These are phyloP conservation scores for Elaeis oleifera DNA, from an alignment of 202 grass and related monocot genomes.

Conservation along the genomic window DNA sequence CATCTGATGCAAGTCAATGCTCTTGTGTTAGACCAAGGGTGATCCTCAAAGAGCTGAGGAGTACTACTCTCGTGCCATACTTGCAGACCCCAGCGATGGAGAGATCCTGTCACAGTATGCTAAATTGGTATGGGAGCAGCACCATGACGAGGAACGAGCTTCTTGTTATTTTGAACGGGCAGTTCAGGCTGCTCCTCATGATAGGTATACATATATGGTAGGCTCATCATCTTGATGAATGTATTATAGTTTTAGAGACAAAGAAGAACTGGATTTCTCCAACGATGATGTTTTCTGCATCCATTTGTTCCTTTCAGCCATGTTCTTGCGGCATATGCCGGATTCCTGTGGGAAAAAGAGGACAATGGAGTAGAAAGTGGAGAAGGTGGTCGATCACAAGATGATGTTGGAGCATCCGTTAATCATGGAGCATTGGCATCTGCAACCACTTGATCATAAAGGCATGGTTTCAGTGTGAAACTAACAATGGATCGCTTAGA, in stretches of 20 bases:
- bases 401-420: constrained; percentile 3
- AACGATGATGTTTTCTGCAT: neutral
- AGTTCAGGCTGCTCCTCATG: constrained; percentile 37
- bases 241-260: neutral
- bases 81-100: constrained; percentile 59
- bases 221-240: neutral
- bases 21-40: constrained; percentile 38
- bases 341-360: constrained; percentile 56
- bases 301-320: constrained; percentile 24
- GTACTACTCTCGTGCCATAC: constrained; percentile 87
- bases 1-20: constrained; percentile 7
- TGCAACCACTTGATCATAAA: constrained; percentile 16
- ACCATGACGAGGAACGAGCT: constrained; percentile 72
- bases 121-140: constrained; percentile 77
- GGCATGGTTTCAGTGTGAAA: neutral
- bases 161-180: constrained; percentile 70
- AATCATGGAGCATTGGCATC: constrained; percentile 18
- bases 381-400: constrained; percentile 3
- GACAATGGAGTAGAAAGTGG: constrained; percentile 16
- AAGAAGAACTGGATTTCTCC: neutral
- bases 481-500: no score
- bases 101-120: constrained; percentile 88
- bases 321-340: constrained; percentile 65
- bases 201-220: constrained; percentile 27
- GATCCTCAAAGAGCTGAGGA: constrained; percentile 67